A percentile compares a stretch with the other conserved stretches of the same genome.
phyloP scores from a whole-genome alignment of 73 alveolate genomes.

The Tetrahymena elliotti region DNA sequence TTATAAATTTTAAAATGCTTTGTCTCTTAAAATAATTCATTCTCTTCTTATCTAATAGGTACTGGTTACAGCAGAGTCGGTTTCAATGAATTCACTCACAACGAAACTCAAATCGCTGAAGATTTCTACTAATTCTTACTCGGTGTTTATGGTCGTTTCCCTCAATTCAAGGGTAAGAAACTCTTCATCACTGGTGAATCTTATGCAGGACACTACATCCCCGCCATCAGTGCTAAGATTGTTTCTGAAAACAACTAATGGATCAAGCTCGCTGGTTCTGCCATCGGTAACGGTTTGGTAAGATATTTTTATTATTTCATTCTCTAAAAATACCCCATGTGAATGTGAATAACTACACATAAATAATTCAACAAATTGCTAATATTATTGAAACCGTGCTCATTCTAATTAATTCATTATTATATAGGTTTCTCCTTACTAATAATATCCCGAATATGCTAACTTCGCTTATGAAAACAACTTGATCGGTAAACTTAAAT shows the following conservation, averaged over 20 bases:
- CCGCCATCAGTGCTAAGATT: conserved; percentile 7
- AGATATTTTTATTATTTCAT: neutral
- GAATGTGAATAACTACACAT: too few species aligned
- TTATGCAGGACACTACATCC: conserved; percentile 83
- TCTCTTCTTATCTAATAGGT: neutral
- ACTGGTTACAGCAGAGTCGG: conserved; percentile 30
- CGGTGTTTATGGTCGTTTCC: conserved; percentile 50
- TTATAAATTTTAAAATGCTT: neutral
- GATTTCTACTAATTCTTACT: conserved; percentile 53
- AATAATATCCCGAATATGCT: conserved; percentile 46
- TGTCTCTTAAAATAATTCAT: neutral
- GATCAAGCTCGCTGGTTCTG: conserved; percentile 49
- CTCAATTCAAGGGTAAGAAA: conserved; percentile 46
- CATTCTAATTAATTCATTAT: too few species aligned
- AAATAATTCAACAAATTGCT: too few species aligned
- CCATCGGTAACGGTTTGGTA: conserved; percentile 64
- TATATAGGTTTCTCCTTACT: conserved; percentile 47
- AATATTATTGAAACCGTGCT: too few species aligned
- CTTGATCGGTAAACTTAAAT: conserved; percentile 15
- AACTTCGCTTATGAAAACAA: conserved; percentile 49
- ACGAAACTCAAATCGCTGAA: conserved; percentile 60
- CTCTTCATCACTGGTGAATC: conserved; percentile 80
- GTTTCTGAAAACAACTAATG: neutral
- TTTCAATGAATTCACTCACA: conserved; percentile 6
- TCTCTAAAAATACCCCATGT: neutral